These are phyloP conservation scores for Lipomyces mesembrius DNA, from an alignment of 805 yeast genomes.

Conservation along the genomic window DNA sequence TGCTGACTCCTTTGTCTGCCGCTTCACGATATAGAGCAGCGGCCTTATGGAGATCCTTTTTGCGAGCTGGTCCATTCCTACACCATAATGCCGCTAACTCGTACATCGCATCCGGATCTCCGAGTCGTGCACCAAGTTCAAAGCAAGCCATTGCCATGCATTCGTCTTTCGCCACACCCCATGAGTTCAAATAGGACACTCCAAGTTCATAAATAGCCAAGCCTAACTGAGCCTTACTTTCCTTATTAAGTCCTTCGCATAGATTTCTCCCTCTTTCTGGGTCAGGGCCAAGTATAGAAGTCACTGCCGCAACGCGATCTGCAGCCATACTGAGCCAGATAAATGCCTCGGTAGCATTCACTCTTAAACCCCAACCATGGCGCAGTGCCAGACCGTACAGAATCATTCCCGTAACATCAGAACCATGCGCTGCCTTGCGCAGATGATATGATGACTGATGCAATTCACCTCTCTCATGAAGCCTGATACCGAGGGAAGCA, in stretches of 20 bases:
- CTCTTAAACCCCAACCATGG: slow-evolving; percentile 69
- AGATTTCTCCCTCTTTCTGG: not conserved
- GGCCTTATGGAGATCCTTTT: slow-evolving; percentile 63
- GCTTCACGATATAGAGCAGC: slow-evolving; percentile 74
- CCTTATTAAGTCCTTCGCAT: slow-evolving; percentile 3
- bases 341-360: slow-evolving; percentile 59
- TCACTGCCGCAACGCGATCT: slow-evolving; percentile 24
- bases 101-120: slow-evolving; percentile 69
- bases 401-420: slow-evolving; percentile 68
- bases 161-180: slow-evolving; percentile 62
- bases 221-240: slow-evolving; percentile 40
- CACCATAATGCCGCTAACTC: slow-evolving; percentile 73
- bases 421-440: slow-evolving; percentile 65
- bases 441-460: slow-evolving; percentile 73
- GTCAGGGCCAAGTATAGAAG: not conserved
- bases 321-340: slow-evolving; percentile 64
- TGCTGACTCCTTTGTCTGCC: slow-evolving; percentile 61
- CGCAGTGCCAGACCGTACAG: slow-evolving; percentile 69
- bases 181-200: slow-evolving; percentile 58
- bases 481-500: slow-evolving; percentile 41
- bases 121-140: slow-evolving; percentile 68
- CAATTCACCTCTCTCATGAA: slow-evolving; percentile 62
- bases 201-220: slow-evolving; percentile 65
- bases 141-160: slow-evolving; percentile 60
- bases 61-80: slow-evolving; percentile 55